Conservation (phyloP, 768 basidiomycete species). For the Leccinum subtestaceum region DNA sequence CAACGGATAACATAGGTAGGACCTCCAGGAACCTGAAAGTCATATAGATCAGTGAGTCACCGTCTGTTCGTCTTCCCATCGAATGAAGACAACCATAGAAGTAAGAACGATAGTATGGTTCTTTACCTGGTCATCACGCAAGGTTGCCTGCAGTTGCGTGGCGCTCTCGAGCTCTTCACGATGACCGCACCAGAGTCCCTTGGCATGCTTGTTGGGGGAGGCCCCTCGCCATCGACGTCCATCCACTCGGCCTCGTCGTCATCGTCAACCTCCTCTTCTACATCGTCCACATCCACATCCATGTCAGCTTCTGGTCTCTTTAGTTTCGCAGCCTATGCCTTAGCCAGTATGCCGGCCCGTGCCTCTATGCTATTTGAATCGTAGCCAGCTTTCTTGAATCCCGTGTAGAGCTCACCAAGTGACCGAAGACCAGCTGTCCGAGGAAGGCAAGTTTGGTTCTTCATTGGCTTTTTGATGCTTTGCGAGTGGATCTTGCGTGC, state of each 20-base stretch:
- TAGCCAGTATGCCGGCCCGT: slow-evolving; percentile 81
- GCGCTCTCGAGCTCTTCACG: slow-evolving; percentile 42
- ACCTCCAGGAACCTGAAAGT: no score
- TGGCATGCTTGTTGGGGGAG: slow-evolving; percentile 37
- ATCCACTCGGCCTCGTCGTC: slow-evolving; percentile 48
- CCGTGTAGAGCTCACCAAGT: slow-evolving; percentile 71
- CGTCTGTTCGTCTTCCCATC: neutral
- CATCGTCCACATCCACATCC: slow-evolving; percentile 54
- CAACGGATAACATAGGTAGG: no score
- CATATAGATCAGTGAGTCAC: no score
- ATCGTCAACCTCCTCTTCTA: slow-evolving; percentile 32
- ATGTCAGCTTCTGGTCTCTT: slow-evolving; percentile 49
- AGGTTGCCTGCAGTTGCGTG: slow-evolving; percentile 66
- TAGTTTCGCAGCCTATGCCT: slow-evolving; percentile 65
- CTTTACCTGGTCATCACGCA: slow-evolving; percentile 68
- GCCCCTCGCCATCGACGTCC: slow-evolving; percentile 52
- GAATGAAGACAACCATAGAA: neutral
- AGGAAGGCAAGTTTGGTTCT: no score
- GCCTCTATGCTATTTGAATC: slow-evolving; percentile 87
- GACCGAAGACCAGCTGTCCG: slow-evolving; percentile 33
- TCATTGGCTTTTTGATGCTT: no score
- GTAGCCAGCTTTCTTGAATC: slow-evolving; percentile 83
- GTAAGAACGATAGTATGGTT: neutral
- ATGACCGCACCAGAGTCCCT: slow-evolving; percentile 58
- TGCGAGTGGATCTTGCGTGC: no score